Conservation (phyloP, 2,329 filamentous ascomycete species). For the Colletotrichum coccodes region DNA sequence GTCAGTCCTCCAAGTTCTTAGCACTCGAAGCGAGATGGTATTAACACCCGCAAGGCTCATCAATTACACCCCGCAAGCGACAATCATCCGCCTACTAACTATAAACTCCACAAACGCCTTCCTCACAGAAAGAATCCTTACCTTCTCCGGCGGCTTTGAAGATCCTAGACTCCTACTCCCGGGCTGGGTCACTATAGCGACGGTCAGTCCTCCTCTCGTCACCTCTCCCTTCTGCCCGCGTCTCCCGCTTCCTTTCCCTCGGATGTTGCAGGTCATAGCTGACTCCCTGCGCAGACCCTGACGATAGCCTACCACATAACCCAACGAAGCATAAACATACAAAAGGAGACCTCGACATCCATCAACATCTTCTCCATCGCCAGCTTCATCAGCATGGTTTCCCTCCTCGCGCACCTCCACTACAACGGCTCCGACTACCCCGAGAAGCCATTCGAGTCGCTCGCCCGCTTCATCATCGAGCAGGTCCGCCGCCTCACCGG, state of each 20-base stretch:
- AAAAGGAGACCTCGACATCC: constrained; percentile 82
- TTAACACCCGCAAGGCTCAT: constrained; percentile 69
- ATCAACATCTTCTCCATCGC: constrained; percentile 81
- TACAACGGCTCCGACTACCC: constrained; percentile 69
- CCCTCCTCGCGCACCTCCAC: constrained; percentile 74
- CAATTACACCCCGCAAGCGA: constrained; percentile 84
- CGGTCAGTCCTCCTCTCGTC: constrained; percentile 56
- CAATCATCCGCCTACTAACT: constrained; percentile 81
- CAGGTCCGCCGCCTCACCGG: constrained; percentile 1
- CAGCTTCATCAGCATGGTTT: constrained; percentile 80
- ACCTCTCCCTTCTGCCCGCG: not conserved
- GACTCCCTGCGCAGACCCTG: constrained; percentile 61
- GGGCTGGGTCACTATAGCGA: constrained; percentile 82
- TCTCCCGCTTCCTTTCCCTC: no score
- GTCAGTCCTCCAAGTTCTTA: constrained; percentile 49
- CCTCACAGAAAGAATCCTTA: constrained; percentile 77
- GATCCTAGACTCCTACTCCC: constrained; percentile 78
- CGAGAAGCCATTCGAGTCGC: constrained; percentile 57
- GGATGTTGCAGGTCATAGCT: not conserved
- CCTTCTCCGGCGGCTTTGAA: constrained; percentile 74
- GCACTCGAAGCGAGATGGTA: not conserved
- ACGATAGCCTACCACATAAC: constrained; percentile 81
- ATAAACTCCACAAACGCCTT: constrained; percentile 81
- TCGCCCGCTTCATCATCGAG: constrained; percentile 14
- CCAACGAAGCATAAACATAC: constrained; percentile 82